Conservation (phyloP, 495 filamentous ascomycete species). For the Recurvomyces mirabilis region DNA sequence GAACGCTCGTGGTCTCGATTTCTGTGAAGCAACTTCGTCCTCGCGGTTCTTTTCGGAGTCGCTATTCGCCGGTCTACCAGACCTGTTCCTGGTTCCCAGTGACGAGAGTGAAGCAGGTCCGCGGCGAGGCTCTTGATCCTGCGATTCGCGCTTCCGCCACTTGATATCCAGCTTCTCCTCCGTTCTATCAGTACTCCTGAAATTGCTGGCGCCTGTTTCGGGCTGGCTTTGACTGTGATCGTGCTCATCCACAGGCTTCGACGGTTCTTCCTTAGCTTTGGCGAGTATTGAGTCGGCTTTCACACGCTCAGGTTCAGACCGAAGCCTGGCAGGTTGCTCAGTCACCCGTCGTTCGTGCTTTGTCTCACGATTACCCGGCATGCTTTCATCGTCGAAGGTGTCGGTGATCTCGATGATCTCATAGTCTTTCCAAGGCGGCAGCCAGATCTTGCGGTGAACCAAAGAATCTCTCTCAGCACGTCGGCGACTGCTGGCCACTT, state of each 20-base stretch:
- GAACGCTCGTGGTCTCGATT: background rate
- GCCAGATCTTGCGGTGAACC: background rate
- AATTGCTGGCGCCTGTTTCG: no score
- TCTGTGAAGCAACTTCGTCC: background rate
- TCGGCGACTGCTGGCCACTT: background rate
- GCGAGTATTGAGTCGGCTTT: background rate
- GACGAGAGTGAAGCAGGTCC: no score
- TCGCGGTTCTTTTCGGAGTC: background rate
- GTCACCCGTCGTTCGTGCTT: background rate
- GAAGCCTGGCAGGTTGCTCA: background rate
- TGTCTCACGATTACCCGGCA: background rate
- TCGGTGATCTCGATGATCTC: conserved; percentile 3
- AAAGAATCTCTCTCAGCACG: background rate
- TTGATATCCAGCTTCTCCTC: no score
- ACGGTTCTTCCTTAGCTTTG: no score
- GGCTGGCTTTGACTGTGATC: no score
- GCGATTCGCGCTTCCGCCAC: no score
- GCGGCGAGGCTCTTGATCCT: no score
- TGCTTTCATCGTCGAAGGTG: background rate
- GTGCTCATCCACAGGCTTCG: no score
- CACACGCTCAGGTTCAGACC: background rate
- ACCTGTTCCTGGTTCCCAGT: no score
- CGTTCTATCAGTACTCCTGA: no score
- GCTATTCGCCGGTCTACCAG: background rate
- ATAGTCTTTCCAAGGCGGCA: background rate